phyloP scores from a whole-genome alignment of 2,329 filamentous ascomycete genomes.

The Aspergillus vadensis region DNA sequence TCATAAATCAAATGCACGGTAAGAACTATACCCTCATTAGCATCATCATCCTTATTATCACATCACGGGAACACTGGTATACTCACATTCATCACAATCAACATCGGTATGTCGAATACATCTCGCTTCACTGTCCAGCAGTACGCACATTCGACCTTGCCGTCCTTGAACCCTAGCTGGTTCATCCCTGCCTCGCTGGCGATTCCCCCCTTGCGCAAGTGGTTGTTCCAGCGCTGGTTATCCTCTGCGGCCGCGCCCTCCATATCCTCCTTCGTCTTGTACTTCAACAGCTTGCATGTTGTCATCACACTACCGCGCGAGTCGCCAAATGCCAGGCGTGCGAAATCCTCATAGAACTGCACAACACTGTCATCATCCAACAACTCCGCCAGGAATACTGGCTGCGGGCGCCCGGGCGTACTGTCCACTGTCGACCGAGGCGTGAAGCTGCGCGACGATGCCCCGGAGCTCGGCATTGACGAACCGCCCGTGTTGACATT shows the following conservation, averaged over 20 bases:
- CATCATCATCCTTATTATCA: neutral
- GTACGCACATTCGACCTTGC: conserved; percentile 91
- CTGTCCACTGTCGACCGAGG: conserved; percentile 46
- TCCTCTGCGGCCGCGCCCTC: conserved; percentile 48
- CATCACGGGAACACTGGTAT: neutral
- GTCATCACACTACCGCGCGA: conserved; percentile 81
- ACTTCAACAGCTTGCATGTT: conserved; percentile 85
- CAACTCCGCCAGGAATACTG: conserved; percentile 88
- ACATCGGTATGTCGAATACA: conserved; percentile 97
- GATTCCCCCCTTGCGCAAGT: conserved; percentile 49
- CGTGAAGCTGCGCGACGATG: conserved; percentile 51
- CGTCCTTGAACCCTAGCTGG: conserved; percentile 75
- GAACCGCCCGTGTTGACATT: conserved; percentile 76
- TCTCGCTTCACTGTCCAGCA: conserved; percentile 97
- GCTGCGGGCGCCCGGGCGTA: conserved; percentile 61
- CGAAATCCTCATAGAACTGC: conserved; percentile 95
- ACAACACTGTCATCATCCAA: conserved; percentile 92
- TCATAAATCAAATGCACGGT: conserved; percentile 14
- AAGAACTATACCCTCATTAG: conserved; percentile 1
- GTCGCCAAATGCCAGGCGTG: conserved; percentile 87
- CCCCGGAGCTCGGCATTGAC: conserved; percentile 35
- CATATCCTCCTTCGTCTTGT: conserved; percentile 70
- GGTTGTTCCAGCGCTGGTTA: conserved; percentile 48
- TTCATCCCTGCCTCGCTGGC: conserved; percentile 69
- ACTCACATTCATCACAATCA: conserved; percentile 97